Percentiles rank a stretch among this genome's conserved stretches.
Evolutionary conservation across 106 monocot species (phyloP).

Genomic region (Acorus calamus): DNA sequence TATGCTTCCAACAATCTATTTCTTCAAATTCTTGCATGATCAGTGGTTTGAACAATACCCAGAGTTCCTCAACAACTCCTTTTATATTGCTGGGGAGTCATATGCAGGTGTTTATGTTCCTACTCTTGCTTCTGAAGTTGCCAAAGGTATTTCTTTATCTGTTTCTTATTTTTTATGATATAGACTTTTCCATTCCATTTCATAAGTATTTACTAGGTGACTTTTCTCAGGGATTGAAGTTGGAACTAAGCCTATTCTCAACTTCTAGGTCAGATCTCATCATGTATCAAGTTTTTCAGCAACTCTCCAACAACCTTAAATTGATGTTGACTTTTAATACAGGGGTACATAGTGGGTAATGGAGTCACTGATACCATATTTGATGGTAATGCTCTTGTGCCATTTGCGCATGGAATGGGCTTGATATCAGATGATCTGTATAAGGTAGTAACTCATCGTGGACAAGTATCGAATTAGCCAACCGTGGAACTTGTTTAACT

Average conservation of each 20-base stretch:
- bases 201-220: not conserved
- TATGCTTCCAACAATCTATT: not conserved
- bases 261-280: conserved; percentile 66
- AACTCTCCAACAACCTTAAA: not conserved
- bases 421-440: conserved; percentile 75
- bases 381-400: conserved; percentile 89
- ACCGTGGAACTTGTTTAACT: too few species aligned
- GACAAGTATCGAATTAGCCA: not conserved
- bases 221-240: conserved; percentile 41
- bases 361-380: conserved; percentile 55
- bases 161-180: not conserved
- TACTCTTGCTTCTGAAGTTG: conserved; percentile 76
- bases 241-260: conserved; percentile 51
- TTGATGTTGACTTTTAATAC: not conserved
- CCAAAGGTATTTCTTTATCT: conserved; percentile 29
- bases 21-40: not conserved
- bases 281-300: not conserved
- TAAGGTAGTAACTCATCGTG: conserved; percentile 27
- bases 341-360: conserved; percentile 95
- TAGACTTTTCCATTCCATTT: not conserved
- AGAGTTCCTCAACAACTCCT: conserved; percentile 72
- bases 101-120: conserved; percentile 94
- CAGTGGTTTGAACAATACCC: conserved; percentile 90
- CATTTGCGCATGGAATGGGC: conserved; percentile 95
- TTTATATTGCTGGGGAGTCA: conserved; percentile 82